Evolutionary conservation across 257 asterid genomes (phyloP), one percentile per base, ranked within the genome.

Genomic region (Buddleja alternifolia): DNA sequence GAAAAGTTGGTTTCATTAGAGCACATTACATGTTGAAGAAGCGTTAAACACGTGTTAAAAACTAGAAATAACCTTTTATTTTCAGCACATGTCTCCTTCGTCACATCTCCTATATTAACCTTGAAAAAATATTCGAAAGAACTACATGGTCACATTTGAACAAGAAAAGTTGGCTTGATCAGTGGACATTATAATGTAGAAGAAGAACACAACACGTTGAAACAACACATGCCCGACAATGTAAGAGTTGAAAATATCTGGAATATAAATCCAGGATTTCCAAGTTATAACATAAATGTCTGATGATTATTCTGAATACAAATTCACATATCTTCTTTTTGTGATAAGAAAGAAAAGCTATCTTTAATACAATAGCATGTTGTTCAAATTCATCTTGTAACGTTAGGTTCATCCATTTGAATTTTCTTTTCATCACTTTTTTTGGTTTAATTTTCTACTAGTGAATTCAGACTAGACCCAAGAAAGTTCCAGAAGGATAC

Each of bases 361-460:
- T 16, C 62, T 25, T 37, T 37, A 14, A 41, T 21, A 14, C 53
- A n/a, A 45, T 65, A 42, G 17, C 42, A 32, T 11, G 14, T 11
- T 37, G 7, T 24, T 10, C 41, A 42, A 25, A 39, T 21, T 16
- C 74, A 64, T 46, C 45, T 16, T 40, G 60, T 19, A 73, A 63
- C 20, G n/a, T 42, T 25, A 54, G 4, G 60, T 48, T 21, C 23
- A 44, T 53, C 52, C 17, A 54, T 12, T 64, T 37, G 16, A 61
- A 45, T 24, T 4, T 64, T 47, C 6, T 34, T 29, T 45, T 50
- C 60, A 62, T 50, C 69, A 63, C 46, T 52, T 63, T 42, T 70
- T 42, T n/a, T n/a, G n/a, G n/a, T 71, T 19, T 15, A 55, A 42
- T 51, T 44, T 23, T 51, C 55, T 48, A 69, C 46, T 11, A 37